Base-by-base conservation (phyloP, 768 basidiomycete species). In the Termitomyces eurrhizus region DNA sequence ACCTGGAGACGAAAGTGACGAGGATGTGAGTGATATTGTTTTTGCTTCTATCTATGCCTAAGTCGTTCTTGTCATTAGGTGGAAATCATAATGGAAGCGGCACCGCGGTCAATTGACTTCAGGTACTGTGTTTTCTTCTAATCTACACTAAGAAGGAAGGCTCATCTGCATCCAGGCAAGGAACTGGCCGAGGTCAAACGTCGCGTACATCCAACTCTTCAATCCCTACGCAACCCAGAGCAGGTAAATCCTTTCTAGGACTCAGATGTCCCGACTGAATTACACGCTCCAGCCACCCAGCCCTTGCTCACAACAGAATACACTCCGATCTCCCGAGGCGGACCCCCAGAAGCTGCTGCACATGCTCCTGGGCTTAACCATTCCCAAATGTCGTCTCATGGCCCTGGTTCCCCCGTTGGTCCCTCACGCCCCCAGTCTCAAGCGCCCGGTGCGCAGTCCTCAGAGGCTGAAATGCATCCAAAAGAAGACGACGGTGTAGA, bases 21-120 rank as follows among this genome's bases (percentile, higher is more conserved):
- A 86, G 64, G 76, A 73, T 60, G 77, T 74, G 53, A 61, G 66
- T 63, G 26, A 13, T 52, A n/a, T n/a, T 60, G 18, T 45, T 12
- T 12, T 62, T 44, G 14, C 14, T 48, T 48, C 9, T 8, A 50
- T 46, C 52, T 29, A 16, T 35, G 51, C 44, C 51, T 63, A 49
- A 58, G 29, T 37, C 37, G 39, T n/a, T 52, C 29, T 53, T 57
- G 21, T 48, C 12, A 93, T 89, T 88, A 96, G 70, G 80, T 96
- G 63, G 94, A 96, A 77, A 90, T 96, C 65, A 93, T 96, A 57
- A 88, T 93, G 85, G 92, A 96, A 67, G 86, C 86, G 2, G 77
- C 86, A 9, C 73, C 84, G 18, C 87, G 86, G 58, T 89, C 87
- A 5, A 74, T 90, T 21, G 91, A 93, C 75, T 84, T 93, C 67